Evolutionary conservation across 441 rosid species (phyloP), one percentile per base, ranked within the genome.

Genomic region (Erodium texanum): DNA sequence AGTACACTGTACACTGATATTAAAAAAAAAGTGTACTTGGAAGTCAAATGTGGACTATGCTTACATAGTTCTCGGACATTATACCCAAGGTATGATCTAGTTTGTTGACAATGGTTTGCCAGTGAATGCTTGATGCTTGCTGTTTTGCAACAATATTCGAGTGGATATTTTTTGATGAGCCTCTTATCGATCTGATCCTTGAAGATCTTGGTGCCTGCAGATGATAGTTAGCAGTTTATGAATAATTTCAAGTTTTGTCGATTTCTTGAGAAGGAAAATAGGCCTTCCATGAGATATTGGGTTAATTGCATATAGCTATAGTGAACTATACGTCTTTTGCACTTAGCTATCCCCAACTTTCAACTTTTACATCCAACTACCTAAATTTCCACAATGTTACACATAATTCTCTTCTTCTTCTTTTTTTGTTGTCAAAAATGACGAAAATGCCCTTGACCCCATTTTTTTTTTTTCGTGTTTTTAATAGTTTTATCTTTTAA

Each of bases 61-160:
- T 83, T 75, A 85, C 92, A 64, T 83, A 71, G 59, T 83, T 84
- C 61, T 67, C 80, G 56, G 82, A 70, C 83, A 85, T 71, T 62
- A 81, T 65, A 52, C 70, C 74, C 72, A 85, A 73, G 72, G 79
- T 79, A 74, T 68, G 76, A 63, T 87, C 87, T 66, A 87, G 75
- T 75, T 75, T 85, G 20, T 77, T 70, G 69, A 79, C 81, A 67
- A 87, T 82, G 82, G 80, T 85, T 77, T 85, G 82, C 92, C 92
- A 87, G 65, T 85, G 82, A 70, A 77, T 75, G 63, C 79, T 79
- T 72, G 88, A 85, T 71, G 86, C 81, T 16, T 87, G 87, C 58
- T 82, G 88, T 75, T 84, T 87, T 18, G 85, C 77, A 66, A 68
- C 70, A 64, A 79, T 70, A 68, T 34, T 78, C 50, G 79, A 72